These are phyloP conservation scores for Ensete glaucum DNA, from an alignment of 176 grass and related monocot species.

Conservation along the genomic window DNA sequence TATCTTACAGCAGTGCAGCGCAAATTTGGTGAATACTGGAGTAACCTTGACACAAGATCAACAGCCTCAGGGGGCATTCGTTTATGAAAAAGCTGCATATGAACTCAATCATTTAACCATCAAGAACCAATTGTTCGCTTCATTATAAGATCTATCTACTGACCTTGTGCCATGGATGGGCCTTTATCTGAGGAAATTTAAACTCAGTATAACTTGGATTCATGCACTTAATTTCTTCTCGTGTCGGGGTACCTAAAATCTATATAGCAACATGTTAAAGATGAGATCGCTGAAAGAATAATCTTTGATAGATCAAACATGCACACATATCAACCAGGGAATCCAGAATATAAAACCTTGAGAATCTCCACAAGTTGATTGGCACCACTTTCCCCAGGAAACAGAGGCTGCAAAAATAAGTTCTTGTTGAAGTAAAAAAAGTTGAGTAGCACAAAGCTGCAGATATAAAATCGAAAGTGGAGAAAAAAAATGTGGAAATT, in stretches of 20 bases:
- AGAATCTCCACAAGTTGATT: constrained; percentile 68
- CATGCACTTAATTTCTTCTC: constrained; percentile 24
- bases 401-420: constrained; percentile 38
- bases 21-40: constrained; percentile 22
- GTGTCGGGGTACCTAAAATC: constrained; percentile 19
- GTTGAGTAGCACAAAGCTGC: background rate
- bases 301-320: background rate
- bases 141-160: background rate
- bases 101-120: background rate
- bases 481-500: background rate
- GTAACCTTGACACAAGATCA: constrained; percentile 20
- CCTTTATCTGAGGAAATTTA: constrained; percentile 24
- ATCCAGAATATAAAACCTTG: constrained; percentile 30
- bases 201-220: constrained; percentile 19
- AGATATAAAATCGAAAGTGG: background rate
- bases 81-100: constrained; percentile 7
- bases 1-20: constrained; percentile 14
- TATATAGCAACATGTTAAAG: background rate
- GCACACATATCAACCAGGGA: background rate
- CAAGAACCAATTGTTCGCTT: background rate
- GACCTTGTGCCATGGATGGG: constrained; percentile 20
- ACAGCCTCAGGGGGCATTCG: background rate
- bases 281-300: background rate
- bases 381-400: constrained; percentile 49
- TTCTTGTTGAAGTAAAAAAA: background rate